These are phyloP conservation scores for Alnus glutinosa DNA, from an alignment of 306 rosid genomes.

Conservation along the genomic window DNA sequence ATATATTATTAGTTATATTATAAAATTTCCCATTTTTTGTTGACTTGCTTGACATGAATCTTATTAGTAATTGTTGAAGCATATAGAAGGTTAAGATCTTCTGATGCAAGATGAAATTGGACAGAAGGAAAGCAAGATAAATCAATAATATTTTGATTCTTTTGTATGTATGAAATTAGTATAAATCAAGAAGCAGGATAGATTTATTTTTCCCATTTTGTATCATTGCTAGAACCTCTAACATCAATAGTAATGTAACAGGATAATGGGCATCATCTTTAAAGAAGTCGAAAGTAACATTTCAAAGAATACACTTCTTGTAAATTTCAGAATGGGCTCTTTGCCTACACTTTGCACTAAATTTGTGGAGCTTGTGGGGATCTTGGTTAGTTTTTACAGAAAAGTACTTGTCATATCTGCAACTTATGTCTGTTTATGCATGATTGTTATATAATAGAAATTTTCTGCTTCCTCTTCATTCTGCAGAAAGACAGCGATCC, in stretches of 20 bases:
- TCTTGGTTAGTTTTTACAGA: slow-evolving; percentile 65
- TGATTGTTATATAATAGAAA: slow-evolving; percentile 20
- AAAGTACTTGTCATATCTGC: slow-evolving; percentile 21
- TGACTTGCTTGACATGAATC: slow-evolving; percentile 10
- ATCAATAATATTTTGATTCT: not conserved
- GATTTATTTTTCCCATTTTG: slow-evolving; percentile 20
- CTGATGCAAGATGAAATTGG: not conserved
- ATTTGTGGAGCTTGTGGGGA: slow-evolving; percentile 85
- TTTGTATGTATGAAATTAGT: slow-evolving; percentile 11
- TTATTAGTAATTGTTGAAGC: not conserved
- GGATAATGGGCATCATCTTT: slow-evolving; percentile 77
- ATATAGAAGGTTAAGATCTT: not conserved
- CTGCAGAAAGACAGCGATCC: slow-evolving; percentile 70
- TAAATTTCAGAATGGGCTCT: slow-evolving; percentile 81
- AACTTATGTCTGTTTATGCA: slow-evolving; percentile 28
- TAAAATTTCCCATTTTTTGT: slow-evolving; percentile 2
- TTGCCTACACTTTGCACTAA: slow-evolving; percentile 81
- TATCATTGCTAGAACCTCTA: slow-evolving; percentile 27
- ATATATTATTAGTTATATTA: not conserved
- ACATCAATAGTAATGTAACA: slow-evolving; percentile 46
- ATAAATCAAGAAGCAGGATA: slow-evolving; percentile 22
- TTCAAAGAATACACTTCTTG: slow-evolving; percentile 73
- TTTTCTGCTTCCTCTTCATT: slow-evolving; percentile 31
- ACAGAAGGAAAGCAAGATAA: not conserved
- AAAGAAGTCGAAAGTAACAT: slow-evolving; percentile 87